Evolutionary conservation across 2,329 filamentous ascomycete genomes (phyloP), one percentile per base, ranked within the genome.

Genomic region (Fusarium sp.): DNA sequence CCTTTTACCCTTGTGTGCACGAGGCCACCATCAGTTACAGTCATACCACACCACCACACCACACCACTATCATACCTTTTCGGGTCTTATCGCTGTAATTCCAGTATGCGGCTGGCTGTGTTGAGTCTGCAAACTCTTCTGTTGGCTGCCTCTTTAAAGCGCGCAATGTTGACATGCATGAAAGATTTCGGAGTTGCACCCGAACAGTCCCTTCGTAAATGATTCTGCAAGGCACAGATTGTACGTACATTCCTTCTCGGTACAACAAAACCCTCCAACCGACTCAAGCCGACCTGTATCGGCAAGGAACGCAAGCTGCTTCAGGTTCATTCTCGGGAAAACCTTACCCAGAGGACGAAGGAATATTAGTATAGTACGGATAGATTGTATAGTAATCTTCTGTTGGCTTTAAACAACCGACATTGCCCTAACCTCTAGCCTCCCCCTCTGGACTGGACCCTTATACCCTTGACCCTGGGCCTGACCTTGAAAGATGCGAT

Each of bases 171-270:
- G 69, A 71, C 61, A 48, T 71, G 69, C 69, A 71, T 72, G 53
- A 72, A 42, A 57, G 52, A 25, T 46, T 25, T 55, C 42, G 37
- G 61, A 55, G 34, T 45, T 46, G 63, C 44, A 65, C 30, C 51
- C 45, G 61, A 45, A 11, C 29, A 59, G 55, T 49, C 56, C 48
- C 44, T 54, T 44, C 45, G 40, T 47, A 30, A 57, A 25, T 69
- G 25, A 56, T 59, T 20, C 67, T 70, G 67, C 69, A 71, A 71
- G 69, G 69, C 47, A 71, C 69, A 70, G 46, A 57, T 54, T 57
- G 24, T 52, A 49, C 49, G 11, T 48, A 27, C 24, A 18, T 51
- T 18, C 13, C 32, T 34, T 24, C 24, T 52, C 49, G 34, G 49
- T 24, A 52, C 13, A 27, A 41, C 27, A 52, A 57, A 45, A 59